A percentile compares a stretch with the other conserved stretches of the same genome.
Evolutionary conservation across 1,284 basidiomycete species (phyloP).

Genomic region (Fomitopsis palustris): DNA sequence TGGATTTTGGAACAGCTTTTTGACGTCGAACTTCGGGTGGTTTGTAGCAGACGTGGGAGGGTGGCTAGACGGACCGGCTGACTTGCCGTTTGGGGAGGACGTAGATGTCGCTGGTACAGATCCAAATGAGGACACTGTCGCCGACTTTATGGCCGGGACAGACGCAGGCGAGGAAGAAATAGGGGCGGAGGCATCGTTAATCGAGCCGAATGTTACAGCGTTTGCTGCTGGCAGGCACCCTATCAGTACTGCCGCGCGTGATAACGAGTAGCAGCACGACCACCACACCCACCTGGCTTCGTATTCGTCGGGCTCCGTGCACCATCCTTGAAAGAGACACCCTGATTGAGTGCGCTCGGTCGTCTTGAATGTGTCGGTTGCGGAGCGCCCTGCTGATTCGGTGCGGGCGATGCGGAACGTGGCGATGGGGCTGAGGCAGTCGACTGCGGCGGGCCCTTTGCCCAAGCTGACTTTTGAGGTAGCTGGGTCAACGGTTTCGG

Average conservation of each 20-base stretch:
- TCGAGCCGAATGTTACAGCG: slow-evolving; percentile 79
- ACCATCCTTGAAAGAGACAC: slow-evolving; percentile 71
- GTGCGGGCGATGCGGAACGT: slow-evolving; percentile 74
- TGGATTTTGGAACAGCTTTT: slow-evolving; percentile 65
- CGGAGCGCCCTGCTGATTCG: slow-evolving; percentile 44
- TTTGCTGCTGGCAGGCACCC: slow-evolving; percentile 39
- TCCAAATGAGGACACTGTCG: slow-evolving; percentile 79
- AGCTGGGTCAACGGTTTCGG: slow-evolving; percentile 69
- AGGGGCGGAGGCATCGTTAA: slow-evolving; percentile 66
- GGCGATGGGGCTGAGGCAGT: slow-evolving; percentile 54
- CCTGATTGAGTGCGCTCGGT: slow-evolving; percentile 65
- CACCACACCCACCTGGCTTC: slow-evolving; percentile 61
- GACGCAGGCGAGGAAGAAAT: slow-evolving; percentile 69
- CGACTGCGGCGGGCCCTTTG: slow-evolving; percentile 71
- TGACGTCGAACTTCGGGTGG: slow-evolving; percentile 48
- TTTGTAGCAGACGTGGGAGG: slow-evolving; percentile 24
- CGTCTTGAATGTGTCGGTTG: slow-evolving; percentile 64
- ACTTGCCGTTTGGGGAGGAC: slow-evolving; percentile 48
- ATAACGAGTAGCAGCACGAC: neutral
- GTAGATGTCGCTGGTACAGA: slow-evolving; percentile 58
- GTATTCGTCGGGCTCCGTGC: slow-evolving; percentile 30
- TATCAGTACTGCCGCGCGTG: neutral
- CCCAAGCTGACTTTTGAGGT: slow-evolving; percentile 77
- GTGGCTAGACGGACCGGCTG: slow-evolving; percentile 33
- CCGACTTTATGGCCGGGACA: slow-evolving; percentile 60